Percentiles rank a stretch among this genome's conserved stretches.
phyloP scores from a whole-genome alignment of 352 stramenopile genomes.

The Phytophthora capsici region DNA sequence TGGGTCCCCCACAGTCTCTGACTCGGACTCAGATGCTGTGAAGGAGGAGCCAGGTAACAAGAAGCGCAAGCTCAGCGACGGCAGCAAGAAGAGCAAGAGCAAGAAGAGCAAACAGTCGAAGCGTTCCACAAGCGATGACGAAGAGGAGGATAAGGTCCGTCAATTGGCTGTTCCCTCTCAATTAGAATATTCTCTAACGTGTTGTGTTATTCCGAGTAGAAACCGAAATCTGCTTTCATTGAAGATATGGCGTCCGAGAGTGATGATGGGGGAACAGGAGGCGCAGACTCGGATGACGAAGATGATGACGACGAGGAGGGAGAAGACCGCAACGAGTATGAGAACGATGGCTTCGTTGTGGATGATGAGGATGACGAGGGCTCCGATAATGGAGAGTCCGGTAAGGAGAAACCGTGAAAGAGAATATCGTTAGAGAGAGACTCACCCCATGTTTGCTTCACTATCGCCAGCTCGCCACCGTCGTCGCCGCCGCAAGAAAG shows the following conservation, averaged over 20 bases:
- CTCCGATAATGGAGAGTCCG: conserved; percentile 70
- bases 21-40: conserved; percentile 81
- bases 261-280: conserved; percentile 61
- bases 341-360: conserved; percentile 90
- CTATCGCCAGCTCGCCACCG: conserved; percentile 55
- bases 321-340: conserved; percentile 90
- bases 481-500: conserved; percentile 82
- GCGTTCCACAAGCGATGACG: conserved; percentile 68
- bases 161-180: conserved; percentile 1
- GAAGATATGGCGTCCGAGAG: conserved; percentile 91
- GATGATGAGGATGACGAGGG: conserved; percentile 81
- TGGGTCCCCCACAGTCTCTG: conserved; percentile 82
- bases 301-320: conserved; percentile 86
- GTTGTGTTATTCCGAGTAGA: conserved; percentile 39
- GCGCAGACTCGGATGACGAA: conserved; percentile 65
- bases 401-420: conserved; percentile 39
- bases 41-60: conserved; percentile 50
- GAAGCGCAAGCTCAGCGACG: conserved; percentile 73
- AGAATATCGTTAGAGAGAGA: conserved; percentile 9
- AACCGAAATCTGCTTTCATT: conserved; percentile 84
- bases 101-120: conserved; percentile 78
- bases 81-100: conserved; percentile 22
- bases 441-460: conserved; percentile 14
- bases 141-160: conserved; percentile 68
- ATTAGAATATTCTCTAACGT: conserved; percentile 9